Conservation (phyloP, 2,329 filamentous ascomycete genomes). For the Aspergillus awamori region DNA sequence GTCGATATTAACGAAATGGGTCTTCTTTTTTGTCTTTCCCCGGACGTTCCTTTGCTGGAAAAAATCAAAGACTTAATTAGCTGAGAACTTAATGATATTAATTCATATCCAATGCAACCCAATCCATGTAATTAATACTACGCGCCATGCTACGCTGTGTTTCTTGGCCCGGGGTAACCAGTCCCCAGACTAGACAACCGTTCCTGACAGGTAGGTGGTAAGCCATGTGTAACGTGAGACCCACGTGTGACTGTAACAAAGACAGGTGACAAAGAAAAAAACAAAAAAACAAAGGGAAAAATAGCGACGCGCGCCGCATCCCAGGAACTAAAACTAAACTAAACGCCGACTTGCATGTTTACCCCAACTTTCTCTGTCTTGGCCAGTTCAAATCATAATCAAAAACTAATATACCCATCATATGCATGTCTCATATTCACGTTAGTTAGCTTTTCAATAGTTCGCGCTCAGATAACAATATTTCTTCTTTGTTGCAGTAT, state of each 20-base stretch:
- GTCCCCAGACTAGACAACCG: background rate
- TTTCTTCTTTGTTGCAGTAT: constrained; percentile 21
- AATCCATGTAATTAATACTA: background rate
- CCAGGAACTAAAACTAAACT: no score
- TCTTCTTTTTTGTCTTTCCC: background rate
- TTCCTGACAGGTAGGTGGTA: background rate
- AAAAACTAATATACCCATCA: background rate
- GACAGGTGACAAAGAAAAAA: no score
- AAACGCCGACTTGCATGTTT: no score
- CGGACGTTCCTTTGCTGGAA: background rate
- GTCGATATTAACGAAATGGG: background rate
- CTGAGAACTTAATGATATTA: background rate
- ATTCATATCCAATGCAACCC: background rate
- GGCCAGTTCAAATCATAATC: no score
- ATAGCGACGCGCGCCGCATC: no score
- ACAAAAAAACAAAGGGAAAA: no score
- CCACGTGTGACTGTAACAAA: background rate
- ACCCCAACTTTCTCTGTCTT: background rate
- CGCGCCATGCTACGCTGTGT: background rate
- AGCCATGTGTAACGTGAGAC: background rate
- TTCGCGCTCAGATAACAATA: background rate
- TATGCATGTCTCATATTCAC: background rate
- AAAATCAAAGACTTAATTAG: background rate
- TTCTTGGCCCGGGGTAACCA: background rate
- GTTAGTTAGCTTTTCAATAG: background rate